phyloP scores from a whole-genome alignment of 2,329 filamentous ascomycete genomes.

The Calonectria hongkongensis region DNA sequence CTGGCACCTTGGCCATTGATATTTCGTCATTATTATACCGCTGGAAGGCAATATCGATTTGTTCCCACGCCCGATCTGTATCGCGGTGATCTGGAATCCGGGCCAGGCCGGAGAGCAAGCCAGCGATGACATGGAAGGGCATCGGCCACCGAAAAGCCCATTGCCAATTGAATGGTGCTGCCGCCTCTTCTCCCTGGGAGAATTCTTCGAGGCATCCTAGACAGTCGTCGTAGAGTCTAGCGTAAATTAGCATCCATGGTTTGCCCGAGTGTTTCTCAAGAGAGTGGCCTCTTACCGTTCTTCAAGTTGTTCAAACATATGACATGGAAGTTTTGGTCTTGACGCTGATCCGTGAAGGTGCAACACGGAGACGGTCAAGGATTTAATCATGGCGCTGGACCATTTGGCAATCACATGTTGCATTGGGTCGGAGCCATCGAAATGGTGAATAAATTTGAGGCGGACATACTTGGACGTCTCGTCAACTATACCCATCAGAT shows the following conservation, averaged over 20 bases:
- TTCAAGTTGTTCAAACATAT: constrained; percentile 41
- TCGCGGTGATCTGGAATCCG: constrained; percentile 40
- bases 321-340: constrained; percentile 39
- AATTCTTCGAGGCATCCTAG: constrained; percentile 45
- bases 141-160: constrained; percentile 47
- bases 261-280: background rate
- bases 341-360: constrained; percentile 41
- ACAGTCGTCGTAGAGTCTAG: constrained; percentile 44
- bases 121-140: constrained; percentile 43
- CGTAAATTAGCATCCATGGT: background rate
- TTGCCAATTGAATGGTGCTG: constrained; percentile 41
- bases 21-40: constrained; percentile 46
- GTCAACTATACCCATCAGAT: constrained; percentile 39
- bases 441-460: constrained; percentile 43
- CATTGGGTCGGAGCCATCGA: constrained; percentile 44
- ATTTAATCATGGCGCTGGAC: constrained; percentile 41
- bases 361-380: constrained; percentile 41
- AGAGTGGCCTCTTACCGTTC: constrained; percentile 31
- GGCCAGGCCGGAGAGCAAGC: constrained; percentile 39
- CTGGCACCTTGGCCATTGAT: constrained; percentile 43
- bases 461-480: constrained; percentile 41
- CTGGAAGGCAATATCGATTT: constrained; percentile 41
- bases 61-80: constrained; percentile 44
- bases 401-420: constrained; percentile 41
- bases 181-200: constrained; percentile 39